phyloP scores from a whole-genome alignment of 768 basidiomycete genomes.

The Mycena rosella region DNA sequence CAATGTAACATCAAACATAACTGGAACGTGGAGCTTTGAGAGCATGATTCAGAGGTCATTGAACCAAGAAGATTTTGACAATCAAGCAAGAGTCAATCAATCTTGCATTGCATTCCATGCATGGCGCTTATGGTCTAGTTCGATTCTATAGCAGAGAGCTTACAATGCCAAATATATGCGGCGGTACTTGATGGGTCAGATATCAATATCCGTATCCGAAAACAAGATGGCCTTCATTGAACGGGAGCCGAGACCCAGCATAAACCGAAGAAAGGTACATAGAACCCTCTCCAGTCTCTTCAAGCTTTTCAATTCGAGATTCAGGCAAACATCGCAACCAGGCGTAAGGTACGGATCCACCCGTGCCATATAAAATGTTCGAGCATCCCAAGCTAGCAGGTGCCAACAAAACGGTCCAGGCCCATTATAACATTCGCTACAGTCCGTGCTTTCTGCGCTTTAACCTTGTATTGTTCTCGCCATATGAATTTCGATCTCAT shows the following conservation, averaged over 20 bases:
- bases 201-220: neutral
- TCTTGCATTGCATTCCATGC: neutral
- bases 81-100: neutral
- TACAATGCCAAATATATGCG: neutral
- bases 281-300: neutral
- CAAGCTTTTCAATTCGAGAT: neutral
- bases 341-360: too few species aligned
- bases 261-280: neutral
- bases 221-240: neutral
- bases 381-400: too few species aligned
- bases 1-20: neutral
- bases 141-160: neutral
- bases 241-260: neutral
- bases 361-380: too few species aligned
- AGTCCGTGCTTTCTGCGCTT: too few species aligned
- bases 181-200: neutral
- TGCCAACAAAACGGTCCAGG: too few species aligned
- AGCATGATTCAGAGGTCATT: neutral
- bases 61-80: neutral
- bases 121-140: neutral
- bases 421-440: too few species aligned
- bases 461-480: too few species aligned
- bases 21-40: neutral
- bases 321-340: too few species aligned
- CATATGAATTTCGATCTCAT: too few species aligned